Evolutionary conservation across 2,329 filamentous ascomycete species (phyloP), one percentile per base, ranked within the genome.

Genomic region (Elsinoe batatas): DNA sequence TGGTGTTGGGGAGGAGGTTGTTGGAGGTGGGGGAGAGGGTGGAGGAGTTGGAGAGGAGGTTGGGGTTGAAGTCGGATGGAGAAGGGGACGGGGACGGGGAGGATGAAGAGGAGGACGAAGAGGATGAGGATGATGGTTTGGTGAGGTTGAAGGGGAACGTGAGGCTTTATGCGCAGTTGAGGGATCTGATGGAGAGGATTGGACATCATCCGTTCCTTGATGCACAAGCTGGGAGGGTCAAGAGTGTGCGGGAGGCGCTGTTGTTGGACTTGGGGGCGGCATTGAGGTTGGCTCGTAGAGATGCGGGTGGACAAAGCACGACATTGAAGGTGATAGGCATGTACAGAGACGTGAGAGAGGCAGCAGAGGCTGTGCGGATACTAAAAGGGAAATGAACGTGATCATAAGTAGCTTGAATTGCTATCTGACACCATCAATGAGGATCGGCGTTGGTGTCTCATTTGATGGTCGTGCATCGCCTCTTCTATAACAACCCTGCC

Each of bases 401-500:
- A 30, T 49, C 44, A 35, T 49, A 5, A 26, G 12, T 15, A 13
- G n/a, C 32, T 18, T 35, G 47, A 4, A 51, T 51, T 36, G 8
- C n/a, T 12, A 18, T 49, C 13, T 32, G 20, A 30, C 15, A 6
- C 4, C 26, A 30, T 30, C 26, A 30, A 8, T 30, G 5, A 30
- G 3, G 2, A 2, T 8, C 26, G 26, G 26, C 26, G 8, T 5
- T 30, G 26, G 26, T 30, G 4, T 30, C 26, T 30, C 26, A 7
- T 2, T 8, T 8, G 26, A 17, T n/a, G 26, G 18, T 26, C 10
- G 6, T 44, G 17, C 11, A 18, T 44, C 11, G 10, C 40, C 20
- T 22, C 5, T 32, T 20, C 42, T 76, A 93, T 61, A 94, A 73
- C 66, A 95, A 76, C 33, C 91, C 91, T 69, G 95, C 89, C 74